Conservation (phyloP, 768 basidiomycete genomes). For the Lactarius pseudohatsudake region DNA sequence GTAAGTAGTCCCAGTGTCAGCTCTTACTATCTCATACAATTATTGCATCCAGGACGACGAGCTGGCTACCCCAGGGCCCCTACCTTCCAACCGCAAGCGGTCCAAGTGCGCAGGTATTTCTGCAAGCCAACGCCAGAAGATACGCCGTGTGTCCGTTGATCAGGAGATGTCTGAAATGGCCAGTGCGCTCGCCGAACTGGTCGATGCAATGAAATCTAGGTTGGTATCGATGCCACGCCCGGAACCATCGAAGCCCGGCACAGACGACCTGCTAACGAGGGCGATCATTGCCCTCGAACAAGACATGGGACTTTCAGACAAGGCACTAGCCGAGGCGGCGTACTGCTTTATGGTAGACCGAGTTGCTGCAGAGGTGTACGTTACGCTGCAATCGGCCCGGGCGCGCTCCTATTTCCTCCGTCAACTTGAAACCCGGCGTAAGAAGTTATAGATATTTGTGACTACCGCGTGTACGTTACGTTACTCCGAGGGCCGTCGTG, state of each 20-base stretch:
- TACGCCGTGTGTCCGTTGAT: neutral
- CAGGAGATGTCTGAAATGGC: neutral
- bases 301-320: neutral
- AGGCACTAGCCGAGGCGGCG: neutral
- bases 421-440: neutral
- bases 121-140: neutral
- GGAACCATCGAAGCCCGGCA: no score
- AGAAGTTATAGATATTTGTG: neutral
- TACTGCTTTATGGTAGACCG: neutral
- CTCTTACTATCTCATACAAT: neutral
- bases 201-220: neutral
- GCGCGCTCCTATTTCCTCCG: neutral
- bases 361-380: neutral
- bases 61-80: neutral
- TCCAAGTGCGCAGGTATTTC: neutral
- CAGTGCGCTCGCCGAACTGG: neutral
- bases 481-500: neutral
- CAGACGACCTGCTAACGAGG: neutral
- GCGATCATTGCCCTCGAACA: neutral
- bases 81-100: neutral
- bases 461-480: neutral
- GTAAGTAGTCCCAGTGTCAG: neutral
- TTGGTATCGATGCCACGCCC: no score
- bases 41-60: neutral
- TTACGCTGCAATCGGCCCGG: neutral